phyloP scores from a whole-genome alignment of 345 rosid genomes.

The Carallia brachiata region DNA sequence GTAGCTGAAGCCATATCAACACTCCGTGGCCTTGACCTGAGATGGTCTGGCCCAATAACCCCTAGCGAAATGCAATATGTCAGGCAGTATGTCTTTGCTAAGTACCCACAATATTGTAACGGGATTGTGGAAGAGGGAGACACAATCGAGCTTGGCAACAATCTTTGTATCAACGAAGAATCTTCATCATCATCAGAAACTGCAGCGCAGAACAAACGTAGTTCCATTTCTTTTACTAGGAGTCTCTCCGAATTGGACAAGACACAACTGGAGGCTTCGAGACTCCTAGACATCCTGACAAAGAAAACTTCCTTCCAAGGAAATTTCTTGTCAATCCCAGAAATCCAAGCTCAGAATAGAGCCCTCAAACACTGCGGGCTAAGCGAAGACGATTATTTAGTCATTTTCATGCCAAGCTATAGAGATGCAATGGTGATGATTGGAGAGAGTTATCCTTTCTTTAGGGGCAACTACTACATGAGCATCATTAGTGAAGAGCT shows the following conservation, averaged over 20 bases:
- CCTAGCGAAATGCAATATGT: constrained; percentile 62
- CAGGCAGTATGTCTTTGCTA: constrained; percentile 58
- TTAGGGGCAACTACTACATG: constrained; percentile 57
- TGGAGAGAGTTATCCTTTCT: constrained; percentile 71
- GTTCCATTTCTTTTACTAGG: constrained; percentile 36
- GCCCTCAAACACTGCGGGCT: constrained; percentile 54
- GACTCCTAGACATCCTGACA: constrained; percentile 49
- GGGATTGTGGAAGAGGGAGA: constrained; percentile 41
- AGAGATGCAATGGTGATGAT: constrained; percentile 49
- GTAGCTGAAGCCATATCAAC: constrained; percentile 63
- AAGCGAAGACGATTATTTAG: constrained; percentile 51
- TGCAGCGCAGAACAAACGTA: constrained; percentile 30
- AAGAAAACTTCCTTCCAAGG: constrained; percentile 51
- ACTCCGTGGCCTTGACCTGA: constrained; percentile 50
- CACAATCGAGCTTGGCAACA: constrained; percentile 19
- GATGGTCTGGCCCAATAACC: constrained; percentile 76
- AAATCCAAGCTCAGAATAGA: constrained; percentile 55
- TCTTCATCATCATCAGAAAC: constrained; percentile 20
- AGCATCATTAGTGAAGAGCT: constrained; percentile 42
- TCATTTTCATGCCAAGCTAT: constrained; percentile 48
- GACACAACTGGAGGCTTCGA: constrained; percentile 47
- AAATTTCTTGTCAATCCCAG: constrained; percentile 61
- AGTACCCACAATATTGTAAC: constrained; percentile 60
- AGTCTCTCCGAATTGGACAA: constrained; percentile 44
- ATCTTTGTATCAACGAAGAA: constrained; percentile 39